phyloP scores from a whole-genome alignment of 768 basidiomycete species.

The Podaxis sp. region DNA sequence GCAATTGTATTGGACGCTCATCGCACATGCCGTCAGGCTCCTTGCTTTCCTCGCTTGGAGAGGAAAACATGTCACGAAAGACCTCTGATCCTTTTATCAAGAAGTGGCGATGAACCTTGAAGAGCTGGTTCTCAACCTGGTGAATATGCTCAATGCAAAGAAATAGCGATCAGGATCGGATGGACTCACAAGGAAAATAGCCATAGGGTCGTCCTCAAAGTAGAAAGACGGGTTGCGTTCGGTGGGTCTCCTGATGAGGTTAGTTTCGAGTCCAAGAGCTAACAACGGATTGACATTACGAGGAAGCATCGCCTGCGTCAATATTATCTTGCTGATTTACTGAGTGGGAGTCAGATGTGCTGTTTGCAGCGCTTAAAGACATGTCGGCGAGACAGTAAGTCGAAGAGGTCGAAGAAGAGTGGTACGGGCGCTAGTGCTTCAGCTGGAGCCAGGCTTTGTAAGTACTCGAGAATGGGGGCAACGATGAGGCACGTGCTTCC shows the following conservation, averaged over 20 bases:
- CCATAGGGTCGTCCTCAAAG: conserved; percentile 20
- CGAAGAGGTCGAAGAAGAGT: too few species aligned
- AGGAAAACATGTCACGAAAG: conserved; percentile 38
- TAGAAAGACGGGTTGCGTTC: conserved; percentile 17
- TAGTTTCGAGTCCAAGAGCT: neutral
- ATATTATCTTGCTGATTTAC: too few species aligned
- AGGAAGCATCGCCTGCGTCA: too few species aligned
- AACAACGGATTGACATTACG: neutral
- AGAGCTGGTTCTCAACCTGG: conserved; percentile 34
- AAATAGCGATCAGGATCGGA: neutral
- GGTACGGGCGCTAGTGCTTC: too few species aligned
- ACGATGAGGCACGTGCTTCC: too few species aligned
- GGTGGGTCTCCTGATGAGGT: neutral
- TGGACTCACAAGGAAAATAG: conserved; percentile 23
- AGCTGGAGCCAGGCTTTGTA: too few species aligned
- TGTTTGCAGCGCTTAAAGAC: too few species aligned
- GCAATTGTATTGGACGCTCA: conserved; percentile 32
- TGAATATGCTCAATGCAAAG: neutral
- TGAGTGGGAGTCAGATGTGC: too few species aligned
- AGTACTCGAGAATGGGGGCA: too few species aligned
- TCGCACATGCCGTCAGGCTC: conserved; percentile 32
- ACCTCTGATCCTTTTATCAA: conserved; percentile 38
- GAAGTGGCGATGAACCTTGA: conserved; percentile 37
- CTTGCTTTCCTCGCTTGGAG: conserved; percentile 15
- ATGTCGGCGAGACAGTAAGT: too few species aligned